Evolutionary conservation across 805 yeast species (phyloP), one percentile per base, ranked within the genome.

Genomic region (Suhomyces pyralidae): DNA sequence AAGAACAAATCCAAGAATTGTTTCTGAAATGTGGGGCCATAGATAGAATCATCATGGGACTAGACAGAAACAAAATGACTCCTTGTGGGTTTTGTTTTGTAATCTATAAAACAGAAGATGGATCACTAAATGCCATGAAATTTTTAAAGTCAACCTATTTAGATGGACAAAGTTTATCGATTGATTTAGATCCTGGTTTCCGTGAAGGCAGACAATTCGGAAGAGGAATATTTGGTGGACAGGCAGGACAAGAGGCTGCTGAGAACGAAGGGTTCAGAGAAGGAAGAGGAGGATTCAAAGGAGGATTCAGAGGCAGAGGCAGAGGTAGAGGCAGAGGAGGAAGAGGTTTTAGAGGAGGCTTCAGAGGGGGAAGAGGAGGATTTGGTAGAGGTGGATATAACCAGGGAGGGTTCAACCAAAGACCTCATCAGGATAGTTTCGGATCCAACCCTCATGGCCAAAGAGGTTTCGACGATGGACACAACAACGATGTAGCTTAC

Each of bases 31-130:
- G 89, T 63, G 98, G 97, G 1, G 76, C 81, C 14, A 84, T 93
- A 40, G 82, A 82, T 58, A 79, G 86, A 62, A 88, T 92, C 42
- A 84, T 93, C 49, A 94, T 94, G 98, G 99, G 99, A 0, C 79
- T 94, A 36, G 97, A 94, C 67, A 80, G 97, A 58, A 85, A 86
- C 66, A 87, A 88, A 59, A 83, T 86, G 62, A 92, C 97, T 1
- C 99, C 99, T 1, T 92, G 98, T 66, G 98, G 99, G 15, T 93
- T 94, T 68, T 92, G 97, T 66, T 94, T 94, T 66, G 91, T 94
- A 40, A 86, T 90, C 45, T 94, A 85, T 67, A 80, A 79, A 50
- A 68, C 74, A 26, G 84, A 85, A 44, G 78, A 78, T 48, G 91
- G 89, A 48, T 90, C 97, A 1, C 74, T 91, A 50, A 83, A 87